phyloP scores from a whole-genome alignment of 805 yeast genomes.

The Metschnikowia similis region DNA sequence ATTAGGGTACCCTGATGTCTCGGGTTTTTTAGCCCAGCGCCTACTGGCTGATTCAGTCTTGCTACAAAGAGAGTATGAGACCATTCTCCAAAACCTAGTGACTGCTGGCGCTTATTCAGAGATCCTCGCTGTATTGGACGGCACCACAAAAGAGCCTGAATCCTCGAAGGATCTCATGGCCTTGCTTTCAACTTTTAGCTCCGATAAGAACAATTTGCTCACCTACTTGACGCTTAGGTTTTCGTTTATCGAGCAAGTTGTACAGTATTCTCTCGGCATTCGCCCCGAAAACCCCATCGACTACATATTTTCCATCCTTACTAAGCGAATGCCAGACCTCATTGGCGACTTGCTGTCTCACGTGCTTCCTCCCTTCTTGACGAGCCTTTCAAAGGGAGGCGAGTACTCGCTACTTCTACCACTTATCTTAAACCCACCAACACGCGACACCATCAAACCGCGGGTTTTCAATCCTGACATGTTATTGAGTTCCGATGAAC shows the following conservation, averaged over 20 bases:
- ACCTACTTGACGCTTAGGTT: constrained; percentile 10
- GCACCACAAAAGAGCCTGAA: background rate
- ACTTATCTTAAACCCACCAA: constrained; percentile 11
- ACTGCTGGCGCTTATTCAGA: constrained; percentile 7
- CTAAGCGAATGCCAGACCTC: background rate
- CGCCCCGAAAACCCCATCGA: background rate
- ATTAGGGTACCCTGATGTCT: constrained; percentile 26
- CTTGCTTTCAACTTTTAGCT: background rate
- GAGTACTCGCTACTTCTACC: constrained; percentile 13
- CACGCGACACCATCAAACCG: background rate
- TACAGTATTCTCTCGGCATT: background rate
- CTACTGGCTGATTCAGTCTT: background rate
- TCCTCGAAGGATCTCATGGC: background rate
- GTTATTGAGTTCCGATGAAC: constrained; percentile 1
- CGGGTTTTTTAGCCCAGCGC: constrained; percentile 17
- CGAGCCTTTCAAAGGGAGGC: constrained; percentile 4
- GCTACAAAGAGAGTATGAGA: constrained; percentile 1
- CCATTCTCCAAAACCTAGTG: constrained; percentile 2
- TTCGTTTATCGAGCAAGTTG: constrained; percentile 10
- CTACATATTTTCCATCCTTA: background rate
- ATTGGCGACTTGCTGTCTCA: background rate
- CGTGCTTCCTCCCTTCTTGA: background rate
- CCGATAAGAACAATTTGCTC: constrained; percentile 5
- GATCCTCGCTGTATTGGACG: background rate
- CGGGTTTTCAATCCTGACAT: constrained; percentile 4